phyloP scores from a whole-genome alignment of 78 protist species.

The Trichosphaerium sp. region DNA sequence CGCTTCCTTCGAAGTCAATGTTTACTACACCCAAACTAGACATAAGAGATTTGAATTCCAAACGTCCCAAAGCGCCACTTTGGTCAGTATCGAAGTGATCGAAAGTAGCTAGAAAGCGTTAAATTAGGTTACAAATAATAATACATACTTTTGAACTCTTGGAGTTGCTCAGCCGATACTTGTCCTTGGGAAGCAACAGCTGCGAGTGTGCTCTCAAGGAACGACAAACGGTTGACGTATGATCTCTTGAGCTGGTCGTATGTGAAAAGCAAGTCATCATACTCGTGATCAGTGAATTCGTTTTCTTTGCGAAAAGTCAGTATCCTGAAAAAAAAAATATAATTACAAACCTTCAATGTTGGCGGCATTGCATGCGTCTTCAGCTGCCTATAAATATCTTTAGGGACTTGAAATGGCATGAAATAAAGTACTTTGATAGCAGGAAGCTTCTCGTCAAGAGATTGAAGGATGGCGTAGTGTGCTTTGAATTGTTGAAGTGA shows the following conservation, averaged over 20 bases:
- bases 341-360: background rate
- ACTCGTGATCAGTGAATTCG: background rate
- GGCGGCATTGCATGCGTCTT: background rate
- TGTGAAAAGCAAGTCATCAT: background rate
- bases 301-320: slow-evolving; percentile 4
- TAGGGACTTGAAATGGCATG: too few species aligned
- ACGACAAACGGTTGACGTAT: background rate
- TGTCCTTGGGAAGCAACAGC: background rate
- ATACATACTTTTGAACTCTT: background rate
- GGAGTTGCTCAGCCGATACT: background rate
- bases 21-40: background rate
- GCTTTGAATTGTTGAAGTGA: background rate
- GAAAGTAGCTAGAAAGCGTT: too few species aligned
- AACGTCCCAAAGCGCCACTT: background rate
- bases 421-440: too few species aligned
- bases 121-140: too few species aligned
- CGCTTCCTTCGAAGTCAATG: background rate
- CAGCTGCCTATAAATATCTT: too few species aligned
- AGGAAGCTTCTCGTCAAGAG: background rate
- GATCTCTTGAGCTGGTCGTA: background rate
- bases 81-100: background rate
- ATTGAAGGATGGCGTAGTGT: background rate
- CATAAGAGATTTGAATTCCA: background rate
- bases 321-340: background rate
- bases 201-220: background rate